Evolutionary conservation across 176 grass and related monocot genomes (phyloP).

Genomic region (Saccharum officinarum): DNA sequence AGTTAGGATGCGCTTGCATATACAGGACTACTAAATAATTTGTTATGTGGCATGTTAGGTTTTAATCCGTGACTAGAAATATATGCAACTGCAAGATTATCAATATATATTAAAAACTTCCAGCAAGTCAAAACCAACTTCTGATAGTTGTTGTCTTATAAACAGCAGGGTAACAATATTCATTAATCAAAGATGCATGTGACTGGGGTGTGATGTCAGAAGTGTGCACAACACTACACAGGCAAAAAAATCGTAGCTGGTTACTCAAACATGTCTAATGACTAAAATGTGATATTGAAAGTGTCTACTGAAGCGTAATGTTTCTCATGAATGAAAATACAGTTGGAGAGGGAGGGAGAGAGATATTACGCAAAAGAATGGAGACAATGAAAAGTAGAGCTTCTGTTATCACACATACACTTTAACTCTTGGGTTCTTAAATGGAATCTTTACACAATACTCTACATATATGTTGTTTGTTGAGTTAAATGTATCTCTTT

Average conservation of each 20-base stretch:
- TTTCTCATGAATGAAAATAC: neutral
- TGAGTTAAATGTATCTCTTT: neutral
- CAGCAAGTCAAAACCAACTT: neutral
- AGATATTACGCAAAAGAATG: conserved; percentile 74
- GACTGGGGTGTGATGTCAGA: neutral
- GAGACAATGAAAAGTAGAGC: conserved; percentile 80
- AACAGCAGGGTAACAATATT: neutral
- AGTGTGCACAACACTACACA: neutral
- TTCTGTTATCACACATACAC: conserved; percentile 34
- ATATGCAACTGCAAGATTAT: conserved; percentile 7
- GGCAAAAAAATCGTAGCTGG: neutral
- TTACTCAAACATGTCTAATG: neutral
- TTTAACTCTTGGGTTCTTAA: conserved; percentile 11
- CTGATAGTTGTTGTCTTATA: too few relatives aligned
- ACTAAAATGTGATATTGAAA: neutral
- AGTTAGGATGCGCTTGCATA: neutral
- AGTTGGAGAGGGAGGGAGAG: neutral
- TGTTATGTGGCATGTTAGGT: neutral
- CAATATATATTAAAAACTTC: neutral
- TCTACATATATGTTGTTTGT: conserved; percentile 18
- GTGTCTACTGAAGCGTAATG: neutral
- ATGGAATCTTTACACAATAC: conserved; percentile 14
- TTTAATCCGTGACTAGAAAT: conserved; percentile 5
- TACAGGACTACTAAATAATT: too few relatives aligned
- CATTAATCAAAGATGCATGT: neutral